Percentiles rank a stretch among this genome's conserved stretches.
Evolutionary conservation across 768 basidiomycete genomes (phyloP).

Genomic region (Leccinum pellstonianum): DNA sequence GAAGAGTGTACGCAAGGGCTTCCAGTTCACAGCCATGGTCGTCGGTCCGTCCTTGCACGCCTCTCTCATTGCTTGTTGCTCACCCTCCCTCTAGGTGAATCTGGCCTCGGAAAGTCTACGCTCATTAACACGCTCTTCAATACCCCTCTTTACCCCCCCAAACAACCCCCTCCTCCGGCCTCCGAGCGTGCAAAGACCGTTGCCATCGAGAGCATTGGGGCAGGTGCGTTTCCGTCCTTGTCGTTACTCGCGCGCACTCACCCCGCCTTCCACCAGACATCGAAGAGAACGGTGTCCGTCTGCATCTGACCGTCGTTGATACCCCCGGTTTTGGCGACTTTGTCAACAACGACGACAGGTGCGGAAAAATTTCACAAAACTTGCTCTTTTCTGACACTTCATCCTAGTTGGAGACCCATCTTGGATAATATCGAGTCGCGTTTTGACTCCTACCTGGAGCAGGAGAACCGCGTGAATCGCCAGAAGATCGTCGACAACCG

Average conservation of each 20-base stretch:
- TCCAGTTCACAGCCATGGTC: conserved; percentile 99
- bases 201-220: conserved; percentile 96
- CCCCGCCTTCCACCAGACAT: conserved; percentile 65
- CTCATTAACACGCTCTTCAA: conserved; percentile 99
- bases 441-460: conserved; percentile 96
- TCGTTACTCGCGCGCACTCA: conserved; percentile 7
- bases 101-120: conserved; percentile 97
- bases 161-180: conserved; percentile 80
- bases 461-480: conserved; percentile 98
- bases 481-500: conserved; percentile 94
- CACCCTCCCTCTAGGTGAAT: conserved; percentile 68
- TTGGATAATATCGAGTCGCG: conserved; percentile 97
- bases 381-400: conserved; percentile 17
- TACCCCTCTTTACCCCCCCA: conserved; percentile 89
- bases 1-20: conserved; percentile 96
- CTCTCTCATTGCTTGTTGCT: background rate
- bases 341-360: conserved; percentile 99
- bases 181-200: conserved; percentile 90
- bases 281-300: conserved; percentile 95
- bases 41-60: conserved; percentile 69
- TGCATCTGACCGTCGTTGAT: conserved; percentile 98
- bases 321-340: conserved; percentile 99
- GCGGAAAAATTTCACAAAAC: conserved; percentile 21
- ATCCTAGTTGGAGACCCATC: conserved; percentile 91
- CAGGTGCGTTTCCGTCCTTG: conserved; percentile 54